Percentiles rank a stretch among this genome's conserved stretches.
phyloP scores from a whole-genome alignment of 495 filamentous ascomycete species.

The Glarea lozoyensis region DNA sequence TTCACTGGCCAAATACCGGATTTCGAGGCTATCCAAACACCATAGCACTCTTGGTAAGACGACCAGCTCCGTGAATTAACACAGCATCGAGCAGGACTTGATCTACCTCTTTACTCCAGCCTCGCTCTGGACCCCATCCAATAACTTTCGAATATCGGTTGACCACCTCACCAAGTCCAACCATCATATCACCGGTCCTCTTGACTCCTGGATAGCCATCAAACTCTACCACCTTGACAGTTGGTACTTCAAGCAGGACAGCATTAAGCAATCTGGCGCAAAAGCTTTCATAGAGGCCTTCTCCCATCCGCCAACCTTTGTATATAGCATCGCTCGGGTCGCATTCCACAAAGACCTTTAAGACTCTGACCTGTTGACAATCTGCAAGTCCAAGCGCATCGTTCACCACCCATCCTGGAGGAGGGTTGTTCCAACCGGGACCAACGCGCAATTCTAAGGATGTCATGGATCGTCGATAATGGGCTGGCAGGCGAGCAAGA shows the following conservation, averaged over 20 bases:
- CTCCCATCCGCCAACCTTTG: constrained; percentile 58
- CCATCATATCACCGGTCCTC: constrained; percentile 61
- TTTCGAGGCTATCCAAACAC: constrained; percentile 3
- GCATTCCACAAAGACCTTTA: constrained; percentile 71
- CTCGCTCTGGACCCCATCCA: constrained; percentile 60
- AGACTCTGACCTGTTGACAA: constrained; percentile 46
- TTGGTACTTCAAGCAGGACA: constrained; percentile 52
- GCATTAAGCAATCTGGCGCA: constrained; percentile 46
- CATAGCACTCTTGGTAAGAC: constrained; percentile 10
- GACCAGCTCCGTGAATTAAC: constrained; percentile 8
- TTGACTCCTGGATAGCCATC: constrained; percentile 66
- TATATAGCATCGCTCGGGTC: constrained; percentile 70
- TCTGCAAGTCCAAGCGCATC: constrained; percentile 55
- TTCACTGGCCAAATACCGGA: too few species aligned
- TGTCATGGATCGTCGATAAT: constrained; percentile 56
- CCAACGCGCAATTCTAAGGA: constrained; percentile 71
- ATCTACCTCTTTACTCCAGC: constrained; percentile 43
- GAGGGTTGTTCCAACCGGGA: constrained; percentile 71
- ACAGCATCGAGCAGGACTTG: constrained; percentile 15
- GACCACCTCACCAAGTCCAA: constrained; percentile 50
- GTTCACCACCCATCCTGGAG: constrained; percentile 63
- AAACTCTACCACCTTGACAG: constrained; percentile 57
- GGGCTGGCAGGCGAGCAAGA: constrained; percentile 53
- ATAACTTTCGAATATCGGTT: constrained; percentile 42
- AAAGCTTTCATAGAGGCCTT: constrained; percentile 70